Percentiles rank a stretch among this genome's conserved stretches.
Conservation (phyloP, 2,329 filamentous ascomycete genomes). For the Scleromitrula shiraiana region DNA sequence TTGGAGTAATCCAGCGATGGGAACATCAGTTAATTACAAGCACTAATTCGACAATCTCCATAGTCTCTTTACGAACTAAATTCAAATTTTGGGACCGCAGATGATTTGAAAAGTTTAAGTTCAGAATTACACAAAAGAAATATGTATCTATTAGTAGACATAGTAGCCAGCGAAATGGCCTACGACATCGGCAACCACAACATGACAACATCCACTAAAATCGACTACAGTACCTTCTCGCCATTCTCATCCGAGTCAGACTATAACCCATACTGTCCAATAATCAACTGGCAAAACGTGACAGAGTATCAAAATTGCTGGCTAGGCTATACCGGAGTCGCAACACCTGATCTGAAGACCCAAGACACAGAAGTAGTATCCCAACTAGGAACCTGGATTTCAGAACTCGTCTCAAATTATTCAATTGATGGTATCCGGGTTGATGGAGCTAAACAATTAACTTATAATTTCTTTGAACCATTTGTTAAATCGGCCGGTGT, state of each 20-base stretch:
- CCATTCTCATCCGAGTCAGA: conserved; percentile 15
- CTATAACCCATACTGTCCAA: conserved; percentile 16
- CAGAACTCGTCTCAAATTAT: conserved; percentile 34
- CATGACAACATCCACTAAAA: conserved; percentile 6
- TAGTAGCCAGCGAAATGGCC: conserved; percentile 42
- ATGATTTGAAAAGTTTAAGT: conserved; percentile 50
- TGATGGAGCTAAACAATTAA: conserved; percentile 39
- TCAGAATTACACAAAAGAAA: conserved; percentile 44
- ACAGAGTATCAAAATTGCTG: conserved; percentile 24
- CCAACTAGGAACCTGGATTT: conserved; percentile 34
- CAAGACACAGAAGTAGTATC: conserved; percentile 32
- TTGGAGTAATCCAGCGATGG: neutral
- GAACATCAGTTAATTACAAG: too few relatives aligned
- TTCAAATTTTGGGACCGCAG: conserved; percentile 47
- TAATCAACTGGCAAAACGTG: conserved; percentile 31
- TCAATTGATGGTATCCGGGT: conserved; percentile 40
- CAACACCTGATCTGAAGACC: conserved; percentile 36
- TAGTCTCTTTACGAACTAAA: conserved; percentile 45
- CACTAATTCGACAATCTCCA: conserved; percentile 33
- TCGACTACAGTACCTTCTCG: conserved; percentile 15
- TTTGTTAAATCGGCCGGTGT: conserved; percentile 47
- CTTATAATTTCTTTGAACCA: conserved; percentile 43
- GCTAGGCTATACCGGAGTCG: conserved; percentile 34
- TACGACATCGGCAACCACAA: conserved; percentile 9
- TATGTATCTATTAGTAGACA: conserved; percentile 45